Evolutionary conservation across 225 moss, liverwort and hornwort species (phyloP).

Genomic region (Sphagnum tenellum): DNA sequence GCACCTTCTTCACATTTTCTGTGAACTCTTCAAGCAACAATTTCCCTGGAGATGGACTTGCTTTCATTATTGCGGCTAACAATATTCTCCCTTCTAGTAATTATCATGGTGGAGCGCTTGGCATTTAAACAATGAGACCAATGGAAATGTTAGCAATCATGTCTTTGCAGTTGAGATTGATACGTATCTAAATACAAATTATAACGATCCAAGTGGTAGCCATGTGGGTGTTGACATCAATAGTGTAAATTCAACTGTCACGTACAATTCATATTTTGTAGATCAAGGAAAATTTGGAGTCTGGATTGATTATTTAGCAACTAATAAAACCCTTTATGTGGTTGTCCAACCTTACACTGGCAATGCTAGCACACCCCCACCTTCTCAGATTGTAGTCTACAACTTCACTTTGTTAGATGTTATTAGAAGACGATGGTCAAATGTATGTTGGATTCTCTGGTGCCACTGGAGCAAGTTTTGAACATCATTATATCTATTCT

Average conservation of each 20-base stretch:
- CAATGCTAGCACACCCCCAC: no score
- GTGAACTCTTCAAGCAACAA: conserved; percentile 12
- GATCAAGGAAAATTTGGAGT: no score
- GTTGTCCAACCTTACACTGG: no score
- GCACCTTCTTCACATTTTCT: conserved; percentile 56
- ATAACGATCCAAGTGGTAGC: conserved; percentile 28
- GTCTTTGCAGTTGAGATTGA: conserved; percentile 57
- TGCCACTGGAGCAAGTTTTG: conserved; percentile 23
- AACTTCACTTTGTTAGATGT: no score
- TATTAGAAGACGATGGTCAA: no score
- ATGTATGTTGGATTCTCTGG: conserved; percentile 45
- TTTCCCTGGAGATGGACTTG: conserved; percentile 43
- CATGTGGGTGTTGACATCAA: conserved; percentile 52
- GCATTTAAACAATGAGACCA: background rate
- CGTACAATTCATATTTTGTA: background rate
- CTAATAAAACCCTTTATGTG: no score
- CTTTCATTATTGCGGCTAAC: conserved; percentile 34
- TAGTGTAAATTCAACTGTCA: conserved; percentile 31
- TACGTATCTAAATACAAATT: conserved; percentile 18
- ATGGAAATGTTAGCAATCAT: conserved; percentile 15
- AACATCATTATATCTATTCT: conserved; percentile 24
- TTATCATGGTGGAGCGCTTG: conserved; percentile 6
- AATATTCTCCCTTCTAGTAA: conserved; percentile 30
- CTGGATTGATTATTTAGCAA: no score
- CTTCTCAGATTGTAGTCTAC: no score